phyloP scores from a whole-genome alignment of 441 rosid species.

The Hura crepitans region DNA sequence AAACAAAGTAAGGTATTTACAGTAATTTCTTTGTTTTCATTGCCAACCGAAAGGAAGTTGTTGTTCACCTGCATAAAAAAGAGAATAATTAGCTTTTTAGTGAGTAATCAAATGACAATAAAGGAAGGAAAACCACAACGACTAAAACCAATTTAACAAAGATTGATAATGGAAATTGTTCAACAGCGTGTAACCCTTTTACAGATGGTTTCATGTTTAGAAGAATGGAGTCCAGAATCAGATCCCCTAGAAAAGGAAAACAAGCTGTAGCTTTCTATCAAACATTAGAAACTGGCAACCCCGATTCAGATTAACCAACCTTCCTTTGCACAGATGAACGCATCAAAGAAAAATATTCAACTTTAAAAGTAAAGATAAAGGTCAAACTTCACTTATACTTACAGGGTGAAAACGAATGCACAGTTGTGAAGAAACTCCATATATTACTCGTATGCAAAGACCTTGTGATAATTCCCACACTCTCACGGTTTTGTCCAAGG shows the following conservation, averaged over 20 bases:
- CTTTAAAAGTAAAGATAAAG: slow-evolving; percentile 9
- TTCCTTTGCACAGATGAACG: not conserved
- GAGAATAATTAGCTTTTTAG: slow-evolving; percentile 23
- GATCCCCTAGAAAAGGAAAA: not conserved
- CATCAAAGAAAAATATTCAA: not conserved
- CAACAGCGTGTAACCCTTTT: slow-evolving; percentile 4
- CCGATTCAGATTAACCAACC: not conserved
- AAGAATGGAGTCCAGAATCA: not conserved
- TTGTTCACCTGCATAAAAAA: slow-evolving; percentile 73
- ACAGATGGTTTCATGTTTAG: not conserved
- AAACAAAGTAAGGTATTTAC: slow-evolving; percentile 55
- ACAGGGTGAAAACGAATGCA: slow-evolving; percentile 96
- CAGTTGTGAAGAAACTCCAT: slow-evolving; percentile 77
- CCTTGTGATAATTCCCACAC: slow-evolving; percentile 93
- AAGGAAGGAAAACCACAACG: not conserved
- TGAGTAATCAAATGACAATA: not conserved
- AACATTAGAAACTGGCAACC: not conserved
- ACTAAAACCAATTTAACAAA: not conserved
- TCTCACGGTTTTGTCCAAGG: slow-evolving; percentile 91
- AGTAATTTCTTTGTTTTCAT: slow-evolving; percentile 81
- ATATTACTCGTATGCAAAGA: slow-evolving; percentile 86
- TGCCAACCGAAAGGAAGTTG: slow-evolving; percentile 89
- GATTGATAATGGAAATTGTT: not conserved
- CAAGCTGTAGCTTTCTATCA: not conserved
- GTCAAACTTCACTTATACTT: slow-evolving; percentile 32